These are phyloP conservation scores for Ustilago xerochloae DNA, from an alignment of 1,284 basidiomycete species.

Conservation along the genomic window DNA sequence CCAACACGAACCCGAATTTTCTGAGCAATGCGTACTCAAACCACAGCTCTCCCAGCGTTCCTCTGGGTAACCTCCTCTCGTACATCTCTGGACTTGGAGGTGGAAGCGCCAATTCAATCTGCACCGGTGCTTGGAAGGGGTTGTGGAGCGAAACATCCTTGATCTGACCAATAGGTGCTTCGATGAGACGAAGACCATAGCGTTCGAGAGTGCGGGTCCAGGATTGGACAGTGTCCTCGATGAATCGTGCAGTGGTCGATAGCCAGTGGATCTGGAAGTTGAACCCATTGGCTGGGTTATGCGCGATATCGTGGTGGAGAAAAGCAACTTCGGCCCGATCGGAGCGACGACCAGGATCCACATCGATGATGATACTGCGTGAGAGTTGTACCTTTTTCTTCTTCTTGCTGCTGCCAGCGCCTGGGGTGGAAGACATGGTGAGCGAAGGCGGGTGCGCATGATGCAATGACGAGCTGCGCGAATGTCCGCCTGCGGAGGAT, in stretches of 20 bases:
- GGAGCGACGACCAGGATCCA: conserved; percentile 58
- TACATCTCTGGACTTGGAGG: conserved; percentile 58
- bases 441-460: conserved; percentile 20
- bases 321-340: conserved; percentile 66
- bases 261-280: conserved; percentile 90
- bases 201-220: conserved; percentile 88
- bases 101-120: conserved; percentile 59
- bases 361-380: conserved; percentile 63
- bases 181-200: conserved; percentile 90
- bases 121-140: conserved; percentile 65
- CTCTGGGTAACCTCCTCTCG: conserved; percentile 35
- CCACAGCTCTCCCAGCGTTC: conserved; percentile 52
- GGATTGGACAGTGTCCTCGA: conserved; percentile 86
- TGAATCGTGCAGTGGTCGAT: conserved; percentile 91
- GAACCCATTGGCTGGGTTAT: conserved; percentile 68
- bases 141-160: conserved; percentile 64
- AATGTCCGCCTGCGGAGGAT: conserved; percentile 24
- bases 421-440: conserved; percentile 21
- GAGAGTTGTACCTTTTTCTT: conserved; percentile 57
- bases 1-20: conserved; percentile 64
- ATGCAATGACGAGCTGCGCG: conserved; percentile 30
- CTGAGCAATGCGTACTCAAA: conserved; percentile 65
- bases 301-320: conserved; percentile 66
- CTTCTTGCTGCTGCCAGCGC: conserved; percentile 4
- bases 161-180: conserved; percentile 71